Evolutionary conservation across 2,329 filamentous ascomycete species (phyloP).

Genomic region (Arthrobotrys iridis): DNA sequence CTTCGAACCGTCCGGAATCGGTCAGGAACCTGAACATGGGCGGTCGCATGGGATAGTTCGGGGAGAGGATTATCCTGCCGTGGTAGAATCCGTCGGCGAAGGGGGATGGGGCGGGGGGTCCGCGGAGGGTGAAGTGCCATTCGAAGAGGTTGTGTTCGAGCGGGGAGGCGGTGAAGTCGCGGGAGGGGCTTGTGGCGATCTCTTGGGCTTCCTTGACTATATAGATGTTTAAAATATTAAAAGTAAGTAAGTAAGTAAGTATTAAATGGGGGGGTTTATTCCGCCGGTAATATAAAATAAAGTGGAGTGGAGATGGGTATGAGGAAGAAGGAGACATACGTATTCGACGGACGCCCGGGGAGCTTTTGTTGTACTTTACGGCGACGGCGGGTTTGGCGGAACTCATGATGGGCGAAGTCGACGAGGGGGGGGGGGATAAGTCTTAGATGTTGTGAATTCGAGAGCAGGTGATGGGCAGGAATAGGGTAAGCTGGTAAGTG

Average conservation of each 20-base stretch:
- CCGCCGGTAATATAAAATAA: no score
- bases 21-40: conserved; percentile 96
- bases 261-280: no score
- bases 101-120: conserved; percentile 79
- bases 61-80: conserved; percentile 89
- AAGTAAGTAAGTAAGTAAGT: conserved; percentile 31
- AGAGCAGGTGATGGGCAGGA: neutral
- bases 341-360: conserved; percentile 85
- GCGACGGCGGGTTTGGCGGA: conserved; percentile 63
- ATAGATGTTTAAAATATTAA: neutral
- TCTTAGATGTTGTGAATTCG: neutral
- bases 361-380: conserved; percentile 74
- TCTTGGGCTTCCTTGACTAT: conserved; percentile 90
- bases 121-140: conserved; percentile 98
- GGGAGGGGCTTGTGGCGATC: conserved; percentile 79
- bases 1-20: conserved; percentile 89
- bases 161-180: conserved; percentile 85
- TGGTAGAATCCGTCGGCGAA: conserved; percentile 90
- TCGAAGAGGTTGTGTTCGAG: conserved; percentile 92
- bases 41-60: conserved; percentile 88
- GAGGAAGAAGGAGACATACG: conserved; percentile 65
- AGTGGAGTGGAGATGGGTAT: conserved; percentile 33
- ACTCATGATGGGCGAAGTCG: conserved; percentile 48
- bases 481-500: neutral
- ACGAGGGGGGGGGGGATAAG: neutral